Conservation (phyloP, 2,329 filamentous ascomycete species). For the Phaeosphaeria sp. region DNA sequence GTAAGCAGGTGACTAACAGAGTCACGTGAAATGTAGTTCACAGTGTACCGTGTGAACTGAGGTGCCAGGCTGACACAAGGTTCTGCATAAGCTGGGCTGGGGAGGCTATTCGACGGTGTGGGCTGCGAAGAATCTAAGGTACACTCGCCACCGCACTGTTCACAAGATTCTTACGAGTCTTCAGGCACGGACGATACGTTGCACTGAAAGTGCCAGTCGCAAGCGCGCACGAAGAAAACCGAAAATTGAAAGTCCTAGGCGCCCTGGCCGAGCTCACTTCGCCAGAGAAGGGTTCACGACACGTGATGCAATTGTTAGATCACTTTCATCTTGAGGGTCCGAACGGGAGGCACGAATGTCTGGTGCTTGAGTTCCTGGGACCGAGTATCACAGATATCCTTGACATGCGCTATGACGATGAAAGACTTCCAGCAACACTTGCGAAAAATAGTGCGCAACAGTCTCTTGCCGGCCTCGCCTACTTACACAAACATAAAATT, state of each 20-base stretch:
- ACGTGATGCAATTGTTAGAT: constrained; percentile 49
- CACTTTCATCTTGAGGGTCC: constrained; percentile 50
- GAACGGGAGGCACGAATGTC: constrained; percentile 55
- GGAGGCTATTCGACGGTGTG: constrained; percentile 32
- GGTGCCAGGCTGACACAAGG: no score
- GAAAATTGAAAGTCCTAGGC: constrained; percentile 22
- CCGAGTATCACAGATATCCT: constrained; percentile 50
- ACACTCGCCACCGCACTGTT: neutral
- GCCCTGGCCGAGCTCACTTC: constrained; percentile 12
- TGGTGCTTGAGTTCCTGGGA: constrained; percentile 53
- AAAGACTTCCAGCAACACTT: constrained; percentile 46
- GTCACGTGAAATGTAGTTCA: no score
- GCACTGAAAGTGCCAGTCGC: constrained; percentile 31
- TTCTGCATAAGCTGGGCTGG: constrained; percentile 33
- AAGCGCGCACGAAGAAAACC: constrained; percentile 5
- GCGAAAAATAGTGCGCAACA: constrained; percentile 48
- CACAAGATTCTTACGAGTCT: constrained; percentile 5
- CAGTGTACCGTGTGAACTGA: no score
- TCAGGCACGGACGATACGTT: constrained; percentile 25
- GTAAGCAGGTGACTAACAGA: no score
- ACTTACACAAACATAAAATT: constrained; percentile 29
- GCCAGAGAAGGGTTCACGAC: constrained; percentile 15
- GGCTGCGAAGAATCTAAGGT: constrained; percentile 26
- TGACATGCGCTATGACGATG: constrained; percentile 36
- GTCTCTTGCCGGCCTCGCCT: constrained; percentile 22